Evolutionary conservation across 345 rosid species (phyloP), one percentile per base, ranked within the genome.

Genomic region (Anacardium occidentale): DNA sequence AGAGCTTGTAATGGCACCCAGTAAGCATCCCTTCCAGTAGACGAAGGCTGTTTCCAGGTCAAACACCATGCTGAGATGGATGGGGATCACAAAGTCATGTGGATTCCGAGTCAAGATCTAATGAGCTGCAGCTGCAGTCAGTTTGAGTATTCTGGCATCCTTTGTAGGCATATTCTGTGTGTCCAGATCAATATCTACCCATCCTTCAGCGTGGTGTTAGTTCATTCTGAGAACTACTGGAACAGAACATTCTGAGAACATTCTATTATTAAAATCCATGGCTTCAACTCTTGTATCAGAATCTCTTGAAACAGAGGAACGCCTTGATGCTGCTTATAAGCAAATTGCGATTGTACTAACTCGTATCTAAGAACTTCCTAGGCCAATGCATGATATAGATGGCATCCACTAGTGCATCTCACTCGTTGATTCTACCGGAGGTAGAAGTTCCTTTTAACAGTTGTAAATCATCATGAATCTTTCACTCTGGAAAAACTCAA

Each of bases 1-100:
- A 44, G 88, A 89, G 76, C 86, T 87, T 51, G 77, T 87, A 52
- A 72, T 80, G 58, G 91, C 93, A 62, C 91, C 90, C 94, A 81
- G 59, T 84, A 83, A 54, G 89, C 93, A 32, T 89, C 87, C 29
- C 55, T 83, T 66, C 72, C 76, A 48, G 57, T 86, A 13, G 88
- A 83, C 52, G 93, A 84, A 40, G 78, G 78, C 64, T 82, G 81
- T 72, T 86, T 80, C 68, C 75, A 83, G 44, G 92, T 85, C 58
- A 86, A 83, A 63, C 86, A 86, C 80, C 88, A 85, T 55, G 77
- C 86, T 8, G 79, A 80, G 71, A 78, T 79, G 45, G 78, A 77
- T 48, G 84, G 82, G 22, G 85, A 86, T 13, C 78, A 68, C 80
- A 85, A 82, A 78, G 89, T 89, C 37, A 75, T 83, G 5, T 89